These are phyloP conservation scores for Penicillium subrubescens DNA, from an alignment of 495 filamentous ascomycete species.

Conservation along the genomic window DNA sequence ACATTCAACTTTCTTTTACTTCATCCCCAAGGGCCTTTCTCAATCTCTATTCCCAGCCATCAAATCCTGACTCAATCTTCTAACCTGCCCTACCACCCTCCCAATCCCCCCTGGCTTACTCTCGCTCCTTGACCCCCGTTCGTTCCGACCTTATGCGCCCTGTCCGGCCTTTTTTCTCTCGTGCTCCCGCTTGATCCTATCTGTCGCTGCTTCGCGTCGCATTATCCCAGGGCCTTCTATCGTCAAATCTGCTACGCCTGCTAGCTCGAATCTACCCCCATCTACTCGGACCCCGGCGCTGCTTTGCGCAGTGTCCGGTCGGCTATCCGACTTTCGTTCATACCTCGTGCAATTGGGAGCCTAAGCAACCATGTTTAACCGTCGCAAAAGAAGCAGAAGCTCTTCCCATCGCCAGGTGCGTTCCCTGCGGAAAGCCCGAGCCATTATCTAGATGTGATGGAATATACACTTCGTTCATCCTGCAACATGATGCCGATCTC, in stretches of 20 bases:
- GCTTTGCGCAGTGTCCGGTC: constrained; percentile 31
- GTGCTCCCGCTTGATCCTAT: not conserved
- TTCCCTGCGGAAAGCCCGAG: constrained; percentile 15
- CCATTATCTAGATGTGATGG: not conserved
- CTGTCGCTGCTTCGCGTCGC: not conserved
- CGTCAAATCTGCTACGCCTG: constrained; percentile 11
- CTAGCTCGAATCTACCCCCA: constrained; percentile 18
- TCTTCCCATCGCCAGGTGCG: constrained; percentile 57
- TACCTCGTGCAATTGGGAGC: constrained; percentile 1
- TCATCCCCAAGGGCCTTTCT: not conserved
- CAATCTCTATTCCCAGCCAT: not conserved
- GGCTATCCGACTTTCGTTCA: constrained; percentile 18
- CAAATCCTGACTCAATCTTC: not conserved
- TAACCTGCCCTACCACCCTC: not conserved
- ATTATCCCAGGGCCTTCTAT: constrained; percentile 9
- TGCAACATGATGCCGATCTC: not conserved
- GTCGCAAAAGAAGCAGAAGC: constrained; percentile 52
- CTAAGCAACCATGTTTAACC: constrained; percentile 53
- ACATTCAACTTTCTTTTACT: constrained; percentile 3
- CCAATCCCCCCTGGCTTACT: constrained; percentile 8
- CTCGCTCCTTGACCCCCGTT: constrained; percentile 7
- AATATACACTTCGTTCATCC: not conserved
- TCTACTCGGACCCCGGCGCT: constrained; percentile 31
- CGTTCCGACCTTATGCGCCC: constrained; percentile 2
- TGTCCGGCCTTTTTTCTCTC: constrained; percentile 1